Conservation (phyloP, 1,139 yeast genomes). For the Geotrichum cucujoidarum region DNA sequence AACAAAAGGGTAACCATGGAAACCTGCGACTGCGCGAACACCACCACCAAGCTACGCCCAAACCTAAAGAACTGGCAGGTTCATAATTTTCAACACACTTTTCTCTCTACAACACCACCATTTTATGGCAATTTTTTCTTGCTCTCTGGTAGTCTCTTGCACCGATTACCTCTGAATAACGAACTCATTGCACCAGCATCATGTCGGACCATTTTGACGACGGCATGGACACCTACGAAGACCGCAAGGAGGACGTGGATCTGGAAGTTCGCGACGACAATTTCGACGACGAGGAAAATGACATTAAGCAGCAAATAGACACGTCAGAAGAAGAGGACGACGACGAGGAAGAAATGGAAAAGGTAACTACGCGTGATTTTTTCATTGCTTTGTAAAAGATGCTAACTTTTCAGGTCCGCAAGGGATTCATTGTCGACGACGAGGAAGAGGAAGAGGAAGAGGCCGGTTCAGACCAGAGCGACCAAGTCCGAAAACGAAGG, state of each 20-base stretch:
- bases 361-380: conserved; percentile 24
- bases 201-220: conserved; percentile 21
- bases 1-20: not conserved
- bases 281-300: conserved; percentile 21
- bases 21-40: conserved; percentile 2
- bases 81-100: too few relatives aligned
- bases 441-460: conserved; percentile 62
- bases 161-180: conserved; percentile 7
- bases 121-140: conserved; percentile 3
- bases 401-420: conserved; percentile 49
- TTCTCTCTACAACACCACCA: not conserved
- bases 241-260: conserved; percentile 8
- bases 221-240: conserved; percentile 11
- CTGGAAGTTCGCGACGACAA: conserved; percentile 18
- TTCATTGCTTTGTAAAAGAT: not conserved
- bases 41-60: conserved; percentile 5
- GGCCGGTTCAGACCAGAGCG: conserved; percentile 44
- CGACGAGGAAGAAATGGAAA: conserved; percentile 42
- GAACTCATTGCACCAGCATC: not conserved
- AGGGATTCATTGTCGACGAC: conserved; percentile 92
- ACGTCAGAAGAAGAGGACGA: conserved; percentile 43
- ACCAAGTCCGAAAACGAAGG: conserved; percentile 30
- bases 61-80: too few relatives aligned
- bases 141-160: conserved; percentile 4
- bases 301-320: conserved; percentile 24